Conservation (phyloP, 768 basidiomycete genomes). For the Neoboletus magnificus region DNA sequence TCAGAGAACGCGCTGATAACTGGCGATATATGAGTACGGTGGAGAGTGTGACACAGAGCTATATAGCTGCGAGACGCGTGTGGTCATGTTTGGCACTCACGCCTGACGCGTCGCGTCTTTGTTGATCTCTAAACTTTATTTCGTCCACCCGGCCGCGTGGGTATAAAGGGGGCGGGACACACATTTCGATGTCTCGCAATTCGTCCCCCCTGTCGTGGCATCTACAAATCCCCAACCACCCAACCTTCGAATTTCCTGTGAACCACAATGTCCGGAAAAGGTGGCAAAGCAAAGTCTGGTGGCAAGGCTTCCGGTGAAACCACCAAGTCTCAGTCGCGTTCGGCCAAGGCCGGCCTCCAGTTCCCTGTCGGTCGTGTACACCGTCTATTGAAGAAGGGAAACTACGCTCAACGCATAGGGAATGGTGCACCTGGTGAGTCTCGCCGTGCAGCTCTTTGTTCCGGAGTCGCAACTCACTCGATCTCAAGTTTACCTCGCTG, state of each 20-base stretch:
- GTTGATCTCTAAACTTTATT: conserved; percentile 40
- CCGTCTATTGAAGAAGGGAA: conserved; percentile 55
- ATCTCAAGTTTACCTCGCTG: conserved; percentile 52
- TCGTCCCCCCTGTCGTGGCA: not conserved
- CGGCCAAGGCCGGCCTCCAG: conserved; percentile 41
- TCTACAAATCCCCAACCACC: not conserved
- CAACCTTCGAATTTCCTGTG: not conserved
- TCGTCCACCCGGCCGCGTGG: conserved; percentile 4
- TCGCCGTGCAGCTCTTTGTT: no score
- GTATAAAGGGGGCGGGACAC: conserved; percentile 29
- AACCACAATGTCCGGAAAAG: conserved; percentile 38
- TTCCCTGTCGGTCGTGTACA: conserved; percentile 63
- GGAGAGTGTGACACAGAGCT: not conserved
- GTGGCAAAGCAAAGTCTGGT: conserved; percentile 63
- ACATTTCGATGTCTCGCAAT: conserved; percentile 8
- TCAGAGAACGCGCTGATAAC: conserved; percentile 3
- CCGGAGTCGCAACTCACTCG: not conserved
- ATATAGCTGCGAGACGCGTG: conserved; percentile 32
- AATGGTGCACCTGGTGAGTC: conserved; percentile 46
- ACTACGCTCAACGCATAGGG: conserved; percentile 57
- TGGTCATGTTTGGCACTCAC: conserved; percentile 36
- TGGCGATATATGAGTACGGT: conserved; percentile 10
- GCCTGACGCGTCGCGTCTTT: conserved; percentile 34
- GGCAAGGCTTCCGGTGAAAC: conserved; percentile 51
- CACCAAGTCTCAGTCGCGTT: conserved; percentile 36